Conservation (phyloP, 2,329 filamentous ascomycete species). For the Allantophomopsis cytisporea region DNA sequence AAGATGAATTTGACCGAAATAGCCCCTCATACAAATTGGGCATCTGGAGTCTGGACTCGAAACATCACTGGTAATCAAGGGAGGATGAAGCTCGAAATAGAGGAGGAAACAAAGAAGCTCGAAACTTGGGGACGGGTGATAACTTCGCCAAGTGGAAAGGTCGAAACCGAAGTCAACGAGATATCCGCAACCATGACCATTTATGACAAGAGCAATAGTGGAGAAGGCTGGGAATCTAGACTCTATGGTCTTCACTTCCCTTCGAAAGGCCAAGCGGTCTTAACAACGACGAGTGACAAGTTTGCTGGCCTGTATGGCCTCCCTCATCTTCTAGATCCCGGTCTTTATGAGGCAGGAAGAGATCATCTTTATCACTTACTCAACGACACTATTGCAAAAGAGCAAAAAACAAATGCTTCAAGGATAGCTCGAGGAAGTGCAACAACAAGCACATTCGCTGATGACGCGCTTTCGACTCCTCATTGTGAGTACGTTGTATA, state of each 20-base stretch:
- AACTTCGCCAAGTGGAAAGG: conserved; percentile 1
- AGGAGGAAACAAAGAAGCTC: conserved; percentile 25
- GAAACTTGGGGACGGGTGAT: background rate
- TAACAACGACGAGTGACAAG: conserved; percentile 88
- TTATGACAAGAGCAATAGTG: conserved; percentile 55
- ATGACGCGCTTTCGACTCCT: conserved; percentile 45
- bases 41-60: conserved; percentile 49
- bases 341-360: conserved; percentile 33
- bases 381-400: conserved; percentile 38
- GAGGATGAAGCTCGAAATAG: conserved; percentile 55
- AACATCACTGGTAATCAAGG: conserved; percentile 69
- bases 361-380: conserved; percentile 49
- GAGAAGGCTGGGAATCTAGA: conserved; percentile 66
- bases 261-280: conserved; percentile 61
- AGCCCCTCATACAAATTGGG: conserved; percentile 53
- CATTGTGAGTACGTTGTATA: conserved; percentile 87
- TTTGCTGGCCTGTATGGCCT: conserved; percentile 84
- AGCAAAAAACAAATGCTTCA: conserved; percentile 36
- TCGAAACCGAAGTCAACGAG: conserved; percentile 36
- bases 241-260: conserved; percentile 81
- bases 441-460: conserved; percentile 44
- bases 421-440: conserved; percentile 59
- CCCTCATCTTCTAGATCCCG: conserved; percentile 48
- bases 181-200: conserved; percentile 58
- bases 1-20: conserved; percentile 46